These are phyloP conservation scores for Biancaea sappan DNA, from an alignment of 306 rosid species.

Conservation along the genomic window DNA sequence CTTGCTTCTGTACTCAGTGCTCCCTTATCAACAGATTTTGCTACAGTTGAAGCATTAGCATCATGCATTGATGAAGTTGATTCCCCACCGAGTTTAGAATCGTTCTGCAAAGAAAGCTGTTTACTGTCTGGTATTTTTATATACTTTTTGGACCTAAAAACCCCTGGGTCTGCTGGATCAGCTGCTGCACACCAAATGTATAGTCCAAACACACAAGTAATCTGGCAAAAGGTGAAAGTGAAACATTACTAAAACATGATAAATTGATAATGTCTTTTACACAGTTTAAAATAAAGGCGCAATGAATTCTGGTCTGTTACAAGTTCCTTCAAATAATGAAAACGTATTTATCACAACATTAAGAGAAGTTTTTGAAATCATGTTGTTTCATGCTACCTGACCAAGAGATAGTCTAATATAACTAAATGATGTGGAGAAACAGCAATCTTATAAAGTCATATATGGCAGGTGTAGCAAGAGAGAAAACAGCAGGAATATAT, in stretches of 20 bases:
- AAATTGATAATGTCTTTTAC: neutral
- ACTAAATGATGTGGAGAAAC: neutral
- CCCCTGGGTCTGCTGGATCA: constrained; percentile 97
- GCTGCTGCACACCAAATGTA: constrained; percentile 98
- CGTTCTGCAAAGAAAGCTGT: constrained; percentile 53
- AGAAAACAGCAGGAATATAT: constrained; percentile 2
- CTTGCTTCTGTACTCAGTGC: constrained; percentile 49
- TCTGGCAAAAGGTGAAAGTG: constrained; percentile 57
- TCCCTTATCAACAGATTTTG: constrained; percentile 62
- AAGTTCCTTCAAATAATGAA: neutral
- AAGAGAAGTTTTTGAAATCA: neutral
- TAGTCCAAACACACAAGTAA: constrained; percentile 82
- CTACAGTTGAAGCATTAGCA: constrained; percentile 55
- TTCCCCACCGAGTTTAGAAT: constrained; percentile 68
- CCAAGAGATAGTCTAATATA: neutral
- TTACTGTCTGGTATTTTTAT: constrained; percentile 57
- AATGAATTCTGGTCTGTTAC: constrained; percentile 1
- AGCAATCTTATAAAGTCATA: neutral
- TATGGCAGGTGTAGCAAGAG: neutral
- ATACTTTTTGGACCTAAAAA: constrained; percentile 88
- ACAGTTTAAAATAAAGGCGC: constrained; percentile 6
- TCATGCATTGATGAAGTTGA: constrained; percentile 67
- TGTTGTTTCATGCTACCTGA: constrained; percentile 2
- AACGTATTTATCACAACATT: neutral
- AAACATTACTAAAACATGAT: constrained; percentile 32